Evolutionary conservation across 2,329 filamentous ascomycete species (phyloP), one percentile per base, ranked within the genome.

Genomic region (Rugonectria rugulosa): DNA sequence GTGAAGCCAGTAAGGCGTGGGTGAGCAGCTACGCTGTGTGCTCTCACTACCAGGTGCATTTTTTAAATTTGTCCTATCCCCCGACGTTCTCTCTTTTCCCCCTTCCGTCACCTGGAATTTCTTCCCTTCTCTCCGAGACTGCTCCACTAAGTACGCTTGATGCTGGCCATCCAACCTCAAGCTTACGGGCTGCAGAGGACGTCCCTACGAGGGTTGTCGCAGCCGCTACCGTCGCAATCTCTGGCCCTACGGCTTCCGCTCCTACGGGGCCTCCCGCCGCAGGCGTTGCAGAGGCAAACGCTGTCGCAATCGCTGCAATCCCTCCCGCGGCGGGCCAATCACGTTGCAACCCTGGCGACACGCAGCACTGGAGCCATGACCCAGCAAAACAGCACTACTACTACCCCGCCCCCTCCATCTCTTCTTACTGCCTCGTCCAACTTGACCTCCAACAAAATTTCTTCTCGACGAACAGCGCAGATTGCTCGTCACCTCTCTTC

Each of bases 401-500:
- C 48, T 71, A 70, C 73, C 73, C 73, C 73, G 71, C 72, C 73
- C 72, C 73, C 73, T 75, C 73, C 69, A 70, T 70, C 60, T 59
- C 55, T 56, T 56, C 52, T 57, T 61, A 45, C 51, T 48, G 54
- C 60, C 51, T 57, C 61, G 37, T 54, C 64, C 56, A 61, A 63
- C 66, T 63, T 58, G 56, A 57, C 57, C 57, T 62, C 60, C 49
- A 44, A 51, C 45, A 78, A 73, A 70, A 81, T 81, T 76, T 75
- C 81, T 69, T 75, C 76, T 63, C 77, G 70, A 63, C 77, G 81
- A 62, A 81, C 81, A 57, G 75, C 78, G 41, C 81, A 83, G 72
- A 77, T 86, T 63, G 81, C 82, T 71, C 78, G 80, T 58, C 83
- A 85, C 65, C 72, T 85, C 55, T 79, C 79, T 68, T 62, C 72